A percentile compares a stretch with the other conserved stretches of the same genome.
These are phyloP conservation scores for Tetrahymena thermophila DNA, from an alignment of 73 alveolate species.

Conservation along the genomic window DNA sequence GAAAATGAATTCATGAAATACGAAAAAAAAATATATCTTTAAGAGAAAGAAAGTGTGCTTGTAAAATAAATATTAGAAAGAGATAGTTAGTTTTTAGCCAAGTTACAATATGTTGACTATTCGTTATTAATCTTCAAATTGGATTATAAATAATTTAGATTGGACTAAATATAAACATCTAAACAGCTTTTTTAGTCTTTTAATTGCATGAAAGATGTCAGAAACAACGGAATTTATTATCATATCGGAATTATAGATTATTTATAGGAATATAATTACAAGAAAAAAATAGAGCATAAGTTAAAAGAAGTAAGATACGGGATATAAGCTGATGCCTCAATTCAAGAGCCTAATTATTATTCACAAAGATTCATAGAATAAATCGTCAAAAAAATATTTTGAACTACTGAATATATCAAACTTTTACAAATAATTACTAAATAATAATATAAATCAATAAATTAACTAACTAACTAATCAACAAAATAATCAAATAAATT, in stretches of 20 bases:
- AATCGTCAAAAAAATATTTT: neutral
- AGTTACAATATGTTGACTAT: constrained; percentile 12
- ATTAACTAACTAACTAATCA: neutral
- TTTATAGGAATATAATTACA: constrained; percentile 29
- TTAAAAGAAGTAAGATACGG: neutral
- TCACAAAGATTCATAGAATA: neutral
- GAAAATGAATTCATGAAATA: constrained; percentile 18
- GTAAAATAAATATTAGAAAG: neutral
- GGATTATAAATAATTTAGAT: constrained; percentile 1
- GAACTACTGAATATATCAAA: neutral
- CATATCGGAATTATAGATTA: constrained; percentile 37
- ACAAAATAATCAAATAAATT: neutral
- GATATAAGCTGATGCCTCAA: neutral
- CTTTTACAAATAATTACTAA: neutral
- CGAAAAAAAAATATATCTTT: constrained; percentile 3
- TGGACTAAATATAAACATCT: neutral
- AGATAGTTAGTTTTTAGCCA: constrained; percentile 31
- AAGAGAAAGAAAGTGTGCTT: neutral
- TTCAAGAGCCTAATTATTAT: neutral
- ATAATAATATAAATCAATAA: no score
- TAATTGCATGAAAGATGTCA: neutral
- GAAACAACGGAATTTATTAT: neutral
- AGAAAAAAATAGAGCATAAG: constrained; percentile 14
- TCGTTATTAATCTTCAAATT: constrained; percentile 25
- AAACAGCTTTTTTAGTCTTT: neutral